These are phyloP conservation scores for Pythium diclinum DNA, from an alignment of 352 stramenopile genomes.

Conservation along the genomic window DNA sequence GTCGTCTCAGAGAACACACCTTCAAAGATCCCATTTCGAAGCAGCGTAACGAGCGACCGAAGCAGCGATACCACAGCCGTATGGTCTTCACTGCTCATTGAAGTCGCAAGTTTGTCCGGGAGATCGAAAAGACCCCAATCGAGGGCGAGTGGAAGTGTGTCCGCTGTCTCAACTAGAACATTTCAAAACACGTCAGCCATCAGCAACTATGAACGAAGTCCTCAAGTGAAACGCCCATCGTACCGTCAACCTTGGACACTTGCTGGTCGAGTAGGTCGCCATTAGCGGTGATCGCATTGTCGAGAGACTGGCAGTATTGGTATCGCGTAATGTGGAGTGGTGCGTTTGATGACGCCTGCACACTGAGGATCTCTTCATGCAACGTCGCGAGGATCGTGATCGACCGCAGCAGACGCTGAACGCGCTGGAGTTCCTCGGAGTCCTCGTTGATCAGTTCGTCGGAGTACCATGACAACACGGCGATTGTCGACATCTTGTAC, in stretches of 20 bases:
- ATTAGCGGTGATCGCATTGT: constrained; percentile 70
- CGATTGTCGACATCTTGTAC: constrained; percentile 77
- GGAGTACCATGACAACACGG: constrained; percentile 80
- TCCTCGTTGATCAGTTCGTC: constrained; percentile 53
- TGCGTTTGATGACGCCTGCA: constrained; percentile 27
- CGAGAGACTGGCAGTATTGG: constrained; percentile 74
- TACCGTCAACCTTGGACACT: constrained; percentile 47
- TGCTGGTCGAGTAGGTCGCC: constrained; percentile 52
- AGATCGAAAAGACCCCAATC: constrained; percentile 75
- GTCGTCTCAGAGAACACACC: constrained; percentile 30
- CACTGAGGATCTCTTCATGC: constrained; percentile 44
- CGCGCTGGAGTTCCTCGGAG: constrained; percentile 55
- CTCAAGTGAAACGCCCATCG: background rate
- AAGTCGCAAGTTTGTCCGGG: constrained; percentile 58
- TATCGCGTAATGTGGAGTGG: constrained; percentile 52
- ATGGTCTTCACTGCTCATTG: constrained; percentile 85
- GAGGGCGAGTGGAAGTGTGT: constrained; percentile 59
- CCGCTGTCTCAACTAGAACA: constrained; percentile 43
- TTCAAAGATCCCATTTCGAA: constrained; percentile 59
- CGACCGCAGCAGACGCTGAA: constrained; percentile 65
- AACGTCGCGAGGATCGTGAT: constrained; percentile 64
- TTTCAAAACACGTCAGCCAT: background rate
- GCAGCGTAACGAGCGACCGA: constrained; percentile 46
- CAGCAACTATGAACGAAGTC: too few species aligned
- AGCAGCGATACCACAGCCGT: constrained; percentile 54